Conservation (phyloP, 176 grass and related monocot species). For the barley (Hordeum vulgare) region MorexV3_pseudomolecules_assembly NC_058523.1:481803363-481803862, state of each 20-base stretch:
- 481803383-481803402: neutral
- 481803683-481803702: constrained; percentile 80
- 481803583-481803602: constrained; percentile 83
- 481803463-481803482: neutral
- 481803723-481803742: constrained; percentile 92
- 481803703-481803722: constrained; percentile 91
- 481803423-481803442: neutral
- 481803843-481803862: neutral
- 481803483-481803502: constrained; percentile 10
- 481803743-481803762: constrained; percentile 61
- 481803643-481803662: neutral
- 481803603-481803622: constrained; percentile 16
- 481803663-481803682: neutral
- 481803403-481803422: neutral
- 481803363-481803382: neutral
- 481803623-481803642: constrained; percentile 9
- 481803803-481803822: neutral
- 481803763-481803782: constrained; percentile 7
- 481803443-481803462: neutral
- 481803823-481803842: neutral
- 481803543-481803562: constrained; percentile 80
- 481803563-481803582: constrained; percentile 74
- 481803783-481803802: neutral
- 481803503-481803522: constrained; percentile 54
- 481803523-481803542: constrained; percentile 96